phyloP scores from a whole-genome alignment of 257 asterid species.

The Leptodermis oblonga region DNA sequence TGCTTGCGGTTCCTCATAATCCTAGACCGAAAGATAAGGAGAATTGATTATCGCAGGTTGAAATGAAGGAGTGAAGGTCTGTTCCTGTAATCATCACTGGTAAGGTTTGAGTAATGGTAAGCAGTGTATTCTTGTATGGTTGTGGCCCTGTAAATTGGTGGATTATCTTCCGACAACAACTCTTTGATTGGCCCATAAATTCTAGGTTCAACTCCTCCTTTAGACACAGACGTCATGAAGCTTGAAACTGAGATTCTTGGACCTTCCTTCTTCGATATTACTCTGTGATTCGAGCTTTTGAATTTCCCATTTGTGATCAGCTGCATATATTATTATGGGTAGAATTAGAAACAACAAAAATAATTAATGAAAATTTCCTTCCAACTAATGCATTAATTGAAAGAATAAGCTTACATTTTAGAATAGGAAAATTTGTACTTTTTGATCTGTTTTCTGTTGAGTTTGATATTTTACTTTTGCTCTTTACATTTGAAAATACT shows the following conservation, averaged over 20 bases:
- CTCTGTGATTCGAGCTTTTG: slow-evolving; percentile 31
- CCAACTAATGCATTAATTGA: too few species aligned
- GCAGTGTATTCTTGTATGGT: slow-evolving; percentile 17
- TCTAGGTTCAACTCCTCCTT: slow-evolving; percentile 7
- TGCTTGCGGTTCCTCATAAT: too few species aligned
- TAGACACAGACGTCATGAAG: slow-evolving; percentile 16
- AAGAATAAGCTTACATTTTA: too few species aligned
- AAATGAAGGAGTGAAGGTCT: slow-evolving; percentile 15
- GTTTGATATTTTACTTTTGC: too few species aligned
- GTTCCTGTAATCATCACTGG: slow-evolving; percentile 20
- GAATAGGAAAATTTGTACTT: too few species aligned
- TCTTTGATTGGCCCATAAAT: slow-evolving; percentile 33
- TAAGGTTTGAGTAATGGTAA: neutral
- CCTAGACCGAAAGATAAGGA: too few species aligned
- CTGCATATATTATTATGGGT: slow-evolving; percentile 11
- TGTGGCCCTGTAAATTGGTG: too few species aligned
- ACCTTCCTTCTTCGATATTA: slow-evolving; percentile 18
- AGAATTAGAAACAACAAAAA: too few species aligned
- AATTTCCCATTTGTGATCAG: slow-evolving; percentile 28
- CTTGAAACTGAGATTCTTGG: slow-evolving; percentile 36
- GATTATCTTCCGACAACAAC: slow-evolving; percentile 29
- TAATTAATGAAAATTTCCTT: too few species aligned
- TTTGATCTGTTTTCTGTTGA: too few species aligned
- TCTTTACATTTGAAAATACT: too few species aligned
- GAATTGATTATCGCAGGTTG: slow-evolving; percentile 16